A percentile compares a stretch with the other conserved stretches of the same genome.
These are phyloP conservation scores for Nicotiana sylvestris DNA, from an alignment of 257 asterid genomes.

Conservation along the genomic window DNA sequence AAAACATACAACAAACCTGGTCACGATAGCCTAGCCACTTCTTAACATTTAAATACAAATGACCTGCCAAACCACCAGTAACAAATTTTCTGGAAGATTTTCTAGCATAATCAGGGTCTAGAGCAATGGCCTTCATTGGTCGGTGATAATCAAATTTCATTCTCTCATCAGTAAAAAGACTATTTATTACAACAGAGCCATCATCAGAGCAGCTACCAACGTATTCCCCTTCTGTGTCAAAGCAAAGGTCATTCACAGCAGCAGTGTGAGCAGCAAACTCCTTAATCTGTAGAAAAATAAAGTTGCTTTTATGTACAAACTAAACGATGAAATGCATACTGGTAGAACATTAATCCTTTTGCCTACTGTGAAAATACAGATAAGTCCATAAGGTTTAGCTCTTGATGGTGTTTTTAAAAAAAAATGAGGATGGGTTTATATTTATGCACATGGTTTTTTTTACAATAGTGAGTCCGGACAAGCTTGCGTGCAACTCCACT, in stretches of 20 bases:
- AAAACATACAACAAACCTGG: constrained; percentile 63
- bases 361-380: not conserved
- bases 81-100: constrained; percentile 92
- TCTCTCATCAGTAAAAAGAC: constrained; percentile 89
- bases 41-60: constrained; percentile 74
- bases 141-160: constrained; percentile 95
- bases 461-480: not conserved
- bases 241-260: constrained; percentile 91
- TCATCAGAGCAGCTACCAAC: constrained; percentile 99
- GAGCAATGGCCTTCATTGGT: constrained; percentile 92
- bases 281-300: constrained; percentile 57
- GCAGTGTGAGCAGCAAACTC: constrained; percentile 85
- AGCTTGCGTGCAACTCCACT: not conserved
- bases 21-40: constrained; percentile 94
- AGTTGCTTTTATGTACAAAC: not conserved
- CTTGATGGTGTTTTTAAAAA: not conserved
- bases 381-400: not conserved
- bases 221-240: constrained; percentile 93
- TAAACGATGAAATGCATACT: not conserved
- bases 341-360: not conserved
- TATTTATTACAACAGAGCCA: constrained; percentile 88
- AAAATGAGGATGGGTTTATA: not conserved
- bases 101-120: constrained; percentile 92
- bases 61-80: constrained; percentile 98
- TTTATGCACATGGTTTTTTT: not conserved